phyloP scores from a whole-genome alignment of 148 eudicot species.

The Rhododendron kiyosumense region DNA sequence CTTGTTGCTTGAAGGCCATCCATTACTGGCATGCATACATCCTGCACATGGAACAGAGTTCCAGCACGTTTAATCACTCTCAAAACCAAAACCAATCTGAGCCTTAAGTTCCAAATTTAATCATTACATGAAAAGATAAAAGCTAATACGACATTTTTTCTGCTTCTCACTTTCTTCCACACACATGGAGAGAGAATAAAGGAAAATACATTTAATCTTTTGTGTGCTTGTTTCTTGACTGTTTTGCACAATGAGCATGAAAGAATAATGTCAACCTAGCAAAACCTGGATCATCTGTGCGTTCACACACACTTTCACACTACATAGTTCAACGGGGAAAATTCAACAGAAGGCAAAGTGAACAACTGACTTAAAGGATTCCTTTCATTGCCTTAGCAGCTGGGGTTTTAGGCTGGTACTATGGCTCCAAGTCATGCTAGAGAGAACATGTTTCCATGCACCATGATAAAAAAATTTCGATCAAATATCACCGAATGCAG shows the following conservation, averaged over 20 bases:
- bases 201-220: neutral
- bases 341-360: neutral
- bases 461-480: neutral
- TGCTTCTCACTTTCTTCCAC: neutral
- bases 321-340: neutral
- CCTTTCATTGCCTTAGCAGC: neutral
- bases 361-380: neutral
- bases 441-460: neutral
- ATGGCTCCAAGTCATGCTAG: neutral
- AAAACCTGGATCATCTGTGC: neutral
- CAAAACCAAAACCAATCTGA: neutral
- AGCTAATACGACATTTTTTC: neutral
- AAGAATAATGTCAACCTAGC: neutral
- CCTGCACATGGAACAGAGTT: constrained; percentile 37
- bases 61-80: neutral
- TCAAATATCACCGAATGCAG: neutral
- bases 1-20: constrained; percentile 93
- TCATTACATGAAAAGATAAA: neutral
- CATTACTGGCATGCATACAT: constrained; percentile 96
- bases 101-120: neutral
- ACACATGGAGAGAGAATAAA: neutral
- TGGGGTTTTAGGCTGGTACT: neutral
- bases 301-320: neutral
- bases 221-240: neutral
- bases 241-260: neutral